Evolutionary conservation across 2,329 filamentous ascomycete species (phyloP), one percentile per base, ranked within the genome.

Genomic region (Neofusicoccum ribis): DNA sequence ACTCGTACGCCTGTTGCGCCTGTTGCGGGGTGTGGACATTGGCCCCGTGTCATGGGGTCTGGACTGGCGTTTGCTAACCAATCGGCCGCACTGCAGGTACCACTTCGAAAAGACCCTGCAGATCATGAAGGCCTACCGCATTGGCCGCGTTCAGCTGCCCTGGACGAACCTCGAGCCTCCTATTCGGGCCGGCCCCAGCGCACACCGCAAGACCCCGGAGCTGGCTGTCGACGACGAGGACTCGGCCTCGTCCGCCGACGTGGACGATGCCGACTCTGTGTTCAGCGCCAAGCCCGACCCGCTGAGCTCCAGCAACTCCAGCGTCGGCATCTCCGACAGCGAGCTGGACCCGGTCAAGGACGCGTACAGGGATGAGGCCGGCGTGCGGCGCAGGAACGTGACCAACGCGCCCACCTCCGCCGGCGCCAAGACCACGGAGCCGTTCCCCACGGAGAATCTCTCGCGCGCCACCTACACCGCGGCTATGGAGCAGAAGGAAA

Each of bases 111-210:
- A 79, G 63, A 85, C 85, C 14, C 73, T 87, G 36, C 78, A 80
- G 56, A 83, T 82, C 59, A 88, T 89, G 85, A 84, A 82, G 73
- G 81, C 82, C 70, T 88, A 83, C 76, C 85, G 84, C 69, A 86
- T 89, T 69, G 87, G 86, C 69, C 83, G 82, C 70, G 83, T 84
- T 52, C 71, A 77, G 63, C 81, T 83, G 67, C 81, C 81, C 43
- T 89, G 86, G 86, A 75, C 77, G 67, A 87, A 86, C 76, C 79
- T 83, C 69, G 83, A 82, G 69, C 86, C 87, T 64, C 87, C 87
- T 68, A 88, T 89, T 67, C 81, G 83, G 72, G 83, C 70, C 46
- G 81, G 82, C 50, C 71, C 82, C 71, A 11, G 9, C 37, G 37
- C 37, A 39, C 81, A 73, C 70, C 73, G 71, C 68, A 69, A 68